Percentiles rank a stretch among this genome's conserved stretches.
These are phyloP conservation scores for Candida corydali DNA, from an alignment of 805 yeast genomes.

Conservation along the genomic window DNA sequence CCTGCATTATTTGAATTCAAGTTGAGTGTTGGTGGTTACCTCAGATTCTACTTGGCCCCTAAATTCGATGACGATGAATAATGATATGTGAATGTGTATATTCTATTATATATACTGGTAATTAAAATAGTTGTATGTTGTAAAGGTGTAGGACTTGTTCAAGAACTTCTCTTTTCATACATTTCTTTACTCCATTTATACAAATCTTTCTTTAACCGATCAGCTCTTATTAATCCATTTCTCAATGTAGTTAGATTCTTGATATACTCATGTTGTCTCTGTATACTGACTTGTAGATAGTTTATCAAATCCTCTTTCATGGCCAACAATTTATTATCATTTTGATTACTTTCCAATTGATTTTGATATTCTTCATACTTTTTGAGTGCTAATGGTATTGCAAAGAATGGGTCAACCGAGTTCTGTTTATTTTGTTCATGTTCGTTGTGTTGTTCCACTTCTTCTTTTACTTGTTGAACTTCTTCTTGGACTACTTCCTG, in stretches of 20 bases:
- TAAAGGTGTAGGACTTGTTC: too few species aligned
- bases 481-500: conserved; percentile 10
- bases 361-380: conserved; percentile 25
- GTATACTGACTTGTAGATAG: conserved; percentile 42
- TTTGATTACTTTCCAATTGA: conserved; percentile 14
- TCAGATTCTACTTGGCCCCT: conserved; percentile 96
- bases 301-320: conserved; percentile 54
- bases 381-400: conserved; percentile 49
- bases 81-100: too few species aligned
- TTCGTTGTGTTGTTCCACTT: conserved; percentile 9
- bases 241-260: conserved; percentile 72
- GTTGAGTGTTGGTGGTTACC: conserved; percentile 79
- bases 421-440: conserved; percentile 6
- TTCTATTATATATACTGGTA: background rate
- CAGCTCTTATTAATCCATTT: conserved; percentile 73
- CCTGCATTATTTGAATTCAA: conserved; percentile 94
- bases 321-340: conserved; percentile 38
- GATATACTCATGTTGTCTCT: conserved; percentile 72
- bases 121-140: too few species aligned
- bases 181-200: conserved; percentile 84
- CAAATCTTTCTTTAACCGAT: conserved; percentile 65
- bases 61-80: conserved; percentile 90
- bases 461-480: conserved; percentile 13
- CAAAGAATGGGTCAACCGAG: conserved; percentile 39
- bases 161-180: conserved; percentile 42